These are phyloP conservation scores for Fusarium sp. DNA, from an alignment of 2,329 filamentous ascomycete genomes.

Conservation along the genomic window DNA sequence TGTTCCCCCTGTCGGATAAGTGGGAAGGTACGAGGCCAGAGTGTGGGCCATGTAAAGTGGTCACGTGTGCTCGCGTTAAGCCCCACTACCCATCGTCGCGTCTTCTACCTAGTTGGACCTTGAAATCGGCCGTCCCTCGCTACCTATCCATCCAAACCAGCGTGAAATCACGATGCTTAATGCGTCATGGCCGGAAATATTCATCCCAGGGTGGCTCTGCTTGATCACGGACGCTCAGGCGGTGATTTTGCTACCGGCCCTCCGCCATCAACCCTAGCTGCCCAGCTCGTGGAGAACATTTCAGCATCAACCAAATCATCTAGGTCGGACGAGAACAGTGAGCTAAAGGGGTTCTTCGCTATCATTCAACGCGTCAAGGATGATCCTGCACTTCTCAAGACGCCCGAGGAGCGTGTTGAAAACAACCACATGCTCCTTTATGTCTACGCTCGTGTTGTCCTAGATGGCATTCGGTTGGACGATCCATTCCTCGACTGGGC, in stretches of 20 bases:
- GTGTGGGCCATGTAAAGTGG: neutral
- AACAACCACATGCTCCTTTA: conserved; percentile 88
- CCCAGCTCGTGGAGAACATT: conserved; percentile 84
- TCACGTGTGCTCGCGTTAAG: conserved; percentile 40
- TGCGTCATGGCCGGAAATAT: conserved; percentile 44
- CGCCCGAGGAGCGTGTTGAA: conserved; percentile 69
- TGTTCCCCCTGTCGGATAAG: neutral
- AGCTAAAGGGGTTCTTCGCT: conserved; percentile 73
- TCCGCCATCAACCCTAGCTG: conserved; percentile 83
- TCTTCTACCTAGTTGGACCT: neutral
- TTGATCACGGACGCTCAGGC: conserved; percentile 31
- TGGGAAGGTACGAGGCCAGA: neutral
- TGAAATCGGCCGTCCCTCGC: neutral
- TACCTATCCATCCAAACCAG: conserved; percentile 10
- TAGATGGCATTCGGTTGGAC: conserved; percentile 72
- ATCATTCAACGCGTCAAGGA: conserved; percentile 64
- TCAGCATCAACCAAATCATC: conserved; percentile 68
- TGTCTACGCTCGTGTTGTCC: conserved; percentile 79
- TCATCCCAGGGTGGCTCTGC: conserved; percentile 30
- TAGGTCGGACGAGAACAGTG: conserved; percentile 71
- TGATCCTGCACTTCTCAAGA: conserved; percentile 62
- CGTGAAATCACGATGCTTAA: conserved; percentile 38
- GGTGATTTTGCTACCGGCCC: conserved; percentile 42
- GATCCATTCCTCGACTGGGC: conserved; percentile 70
- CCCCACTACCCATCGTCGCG: conserved; percentile 35